phyloP scores from a whole-genome alignment of 1,284 basidiomycete species.

The Malassezia cuniculi region DNA sequence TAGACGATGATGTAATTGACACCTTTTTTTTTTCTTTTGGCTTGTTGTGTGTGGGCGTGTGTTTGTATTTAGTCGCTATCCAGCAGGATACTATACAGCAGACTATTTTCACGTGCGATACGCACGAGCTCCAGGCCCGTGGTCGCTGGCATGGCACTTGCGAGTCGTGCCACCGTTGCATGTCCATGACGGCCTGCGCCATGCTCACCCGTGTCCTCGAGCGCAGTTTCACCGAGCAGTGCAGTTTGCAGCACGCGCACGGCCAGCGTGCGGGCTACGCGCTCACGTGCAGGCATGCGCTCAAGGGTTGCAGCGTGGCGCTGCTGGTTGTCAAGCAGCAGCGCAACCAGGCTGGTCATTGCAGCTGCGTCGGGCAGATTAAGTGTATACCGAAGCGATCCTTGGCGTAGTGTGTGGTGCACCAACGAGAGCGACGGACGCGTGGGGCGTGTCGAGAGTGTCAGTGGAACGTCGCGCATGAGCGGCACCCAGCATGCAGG shows the following conservation, averaged over 20 bases:
- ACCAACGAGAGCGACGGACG: conserved; percentile 7
- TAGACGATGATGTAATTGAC: no score
- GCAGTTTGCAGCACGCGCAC: conserved; percentile 2
- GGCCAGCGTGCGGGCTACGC: conserved; percentile 1
- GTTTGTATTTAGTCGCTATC: neutral
- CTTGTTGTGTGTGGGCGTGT: no score
- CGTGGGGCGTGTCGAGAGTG: neutral
- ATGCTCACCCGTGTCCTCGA: no score
- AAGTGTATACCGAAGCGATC: neutral
- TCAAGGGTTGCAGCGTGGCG: neutral
- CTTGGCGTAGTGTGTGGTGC: neutral
- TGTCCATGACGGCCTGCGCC: neutral
- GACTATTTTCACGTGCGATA: conserved; percentile 7
- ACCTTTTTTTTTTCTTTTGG: no score
- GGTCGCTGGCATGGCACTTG: neutral
- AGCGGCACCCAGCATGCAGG: conserved; percentile 1
- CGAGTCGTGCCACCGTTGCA: neutral
- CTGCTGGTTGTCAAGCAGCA: conserved; percentile 4
- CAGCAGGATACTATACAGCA: conserved; percentile 4
- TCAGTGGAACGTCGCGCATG: conserved; percentile 2
- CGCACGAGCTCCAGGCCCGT: conserved; percentile 8
- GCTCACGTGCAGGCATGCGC: neutral
- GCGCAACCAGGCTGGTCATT: neutral
- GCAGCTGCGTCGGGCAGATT: conserved; percentile 3
- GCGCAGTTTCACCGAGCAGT: conserved; percentile 3